These are phyloP conservation scores for Annulohypoxylon maeteangense DNA, from an alignment of 495 filamentous ascomycete genomes.

Conservation along the genomic window DNA sequence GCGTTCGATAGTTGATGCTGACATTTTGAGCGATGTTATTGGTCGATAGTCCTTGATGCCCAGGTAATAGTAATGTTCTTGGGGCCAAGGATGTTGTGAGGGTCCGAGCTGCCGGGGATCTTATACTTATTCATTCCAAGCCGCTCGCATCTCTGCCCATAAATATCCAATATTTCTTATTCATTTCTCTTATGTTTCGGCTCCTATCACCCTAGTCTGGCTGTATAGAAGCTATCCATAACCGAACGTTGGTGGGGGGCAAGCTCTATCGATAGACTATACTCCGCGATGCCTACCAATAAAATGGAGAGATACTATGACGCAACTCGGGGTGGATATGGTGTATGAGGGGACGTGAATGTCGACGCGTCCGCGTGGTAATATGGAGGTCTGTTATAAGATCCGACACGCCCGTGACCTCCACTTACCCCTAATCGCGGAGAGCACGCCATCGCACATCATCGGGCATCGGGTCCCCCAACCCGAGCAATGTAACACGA, in stretches of 20 bases:
- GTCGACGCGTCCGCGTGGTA: constrained; percentile 7
- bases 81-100: not conserved
- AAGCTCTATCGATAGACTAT: constrained; percentile 31
- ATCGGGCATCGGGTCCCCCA: constrained; percentile 22
- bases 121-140: constrained; percentile 19
- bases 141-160: not conserved
- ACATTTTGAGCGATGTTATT: constrained; percentile 47
- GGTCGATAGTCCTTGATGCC: not conserved
- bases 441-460: constrained; percentile 54
- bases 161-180: constrained; percentile 17
- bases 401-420: not conserved
- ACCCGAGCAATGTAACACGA: constrained; percentile 22
- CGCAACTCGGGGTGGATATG: constrained; percentile 37
- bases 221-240: constrained; percentile 8
- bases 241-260: constrained; percentile 7
- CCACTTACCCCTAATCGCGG: constrained; percentile 9
- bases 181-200: constrained; percentile 19
- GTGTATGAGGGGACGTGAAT: constrained; percentile 24
- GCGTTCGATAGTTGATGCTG: constrained; percentile 55
- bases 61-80: constrained; percentile 1
- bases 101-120: not conserved
- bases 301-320: constrained; percentile 15
- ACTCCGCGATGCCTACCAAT: constrained; percentile 33
- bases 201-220: not conserved
- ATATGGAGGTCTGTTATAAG: not conserved